Evolutionary conservation across 2,329 filamentous ascomycete genomes (phyloP).

Genomic region (Penicillium aurantiogriseum): DNA sequence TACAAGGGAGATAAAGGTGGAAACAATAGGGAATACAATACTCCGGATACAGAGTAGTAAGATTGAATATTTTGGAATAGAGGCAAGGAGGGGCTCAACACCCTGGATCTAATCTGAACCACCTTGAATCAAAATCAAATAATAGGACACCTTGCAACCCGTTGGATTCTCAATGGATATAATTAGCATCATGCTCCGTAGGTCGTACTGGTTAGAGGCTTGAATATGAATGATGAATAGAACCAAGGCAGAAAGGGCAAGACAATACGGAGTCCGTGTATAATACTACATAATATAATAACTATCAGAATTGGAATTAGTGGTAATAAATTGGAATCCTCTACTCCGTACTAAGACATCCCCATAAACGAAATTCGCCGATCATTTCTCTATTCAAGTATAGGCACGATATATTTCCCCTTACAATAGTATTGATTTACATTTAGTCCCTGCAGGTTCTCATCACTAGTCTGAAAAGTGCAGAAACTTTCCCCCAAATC

Average conservation of each 20-base stretch:
- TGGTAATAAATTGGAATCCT: background rate
- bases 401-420: background rate
- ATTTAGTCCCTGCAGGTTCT: background rate
- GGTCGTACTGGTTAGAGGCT: background rate
- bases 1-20: background rate
- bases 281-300: background rate
- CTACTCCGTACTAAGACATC: background rate
- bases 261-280: no score
- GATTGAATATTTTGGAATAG: background rate
- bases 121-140: background rate
- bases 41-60: background rate
- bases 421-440: background rate
- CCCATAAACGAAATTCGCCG: background rate
- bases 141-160: constrained; percentile 7
- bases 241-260: background rate
- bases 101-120: background rate
- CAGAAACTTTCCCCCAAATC: background rate
- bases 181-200: background rate
- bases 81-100: background rate
- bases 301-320: background rate
- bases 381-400: background rate
- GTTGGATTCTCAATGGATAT: constrained; percentile 4
- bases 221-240: background rate
- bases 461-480: background rate
- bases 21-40: background rate